phyloP scores from a whole-genome alignment of 768 basidiomycete species.

The Tulasnella sp. region DNA sequence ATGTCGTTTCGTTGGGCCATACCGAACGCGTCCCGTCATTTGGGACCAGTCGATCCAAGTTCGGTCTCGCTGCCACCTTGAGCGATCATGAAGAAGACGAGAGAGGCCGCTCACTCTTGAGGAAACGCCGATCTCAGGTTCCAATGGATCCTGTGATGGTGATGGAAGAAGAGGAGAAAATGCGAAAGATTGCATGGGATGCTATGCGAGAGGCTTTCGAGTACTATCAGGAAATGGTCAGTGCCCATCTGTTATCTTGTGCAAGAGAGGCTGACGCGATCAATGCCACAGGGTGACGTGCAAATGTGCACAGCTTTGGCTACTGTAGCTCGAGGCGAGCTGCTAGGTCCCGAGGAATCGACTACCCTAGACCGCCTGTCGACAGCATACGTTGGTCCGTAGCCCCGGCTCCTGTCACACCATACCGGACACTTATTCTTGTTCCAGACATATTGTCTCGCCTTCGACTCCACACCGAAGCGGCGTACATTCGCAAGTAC shows the following conservation, averaged over 20 bases:
- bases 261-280: constrained; percentile 4
- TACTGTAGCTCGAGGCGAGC: constrained; percentile 47
- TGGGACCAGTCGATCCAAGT: background rate
- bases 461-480: constrained; percentile 48
- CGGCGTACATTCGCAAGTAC: constrained; percentile 67
- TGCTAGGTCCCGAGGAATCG: constrained; percentile 32
- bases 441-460: constrained; percentile 49
- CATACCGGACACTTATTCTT: background rate
- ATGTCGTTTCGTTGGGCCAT: background rate
- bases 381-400: constrained; percentile 62
- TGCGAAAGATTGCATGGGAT: constrained; percentile 46
- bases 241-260: constrained; percentile 10
- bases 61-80: background rate
- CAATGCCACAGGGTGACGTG: constrained; percentile 52
- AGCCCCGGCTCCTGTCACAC: background rate
- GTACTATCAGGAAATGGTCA: constrained; percentile 49
- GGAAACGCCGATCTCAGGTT: background rate
- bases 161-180: constrained; percentile 36
- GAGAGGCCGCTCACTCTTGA: background rate
- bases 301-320: constrained; percentile 70
- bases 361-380: constrained; percentile 38
- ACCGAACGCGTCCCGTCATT: background rate
- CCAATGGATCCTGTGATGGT: background rate
- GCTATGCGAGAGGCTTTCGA: constrained; percentile 47
- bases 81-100: background rate